A percentile compares a stretch with the other conserved stretches of the same genome.
Conservation (phyloP, 306 rosid species). For the Sicyos baderoa region DNA sequence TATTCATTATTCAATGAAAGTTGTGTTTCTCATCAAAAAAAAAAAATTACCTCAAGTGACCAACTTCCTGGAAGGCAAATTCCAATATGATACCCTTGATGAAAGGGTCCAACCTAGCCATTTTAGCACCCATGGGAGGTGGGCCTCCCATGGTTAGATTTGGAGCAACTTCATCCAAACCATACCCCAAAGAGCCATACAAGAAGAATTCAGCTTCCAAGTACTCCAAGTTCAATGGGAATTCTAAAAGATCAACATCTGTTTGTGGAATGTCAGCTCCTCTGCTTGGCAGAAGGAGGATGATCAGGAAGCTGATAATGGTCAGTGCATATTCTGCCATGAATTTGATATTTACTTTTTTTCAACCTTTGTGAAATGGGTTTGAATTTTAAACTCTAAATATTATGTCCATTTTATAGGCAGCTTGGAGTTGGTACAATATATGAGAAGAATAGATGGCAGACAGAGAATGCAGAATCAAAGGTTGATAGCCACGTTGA, state of each 20-base stretch:
- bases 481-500: background rate
- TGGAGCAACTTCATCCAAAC: slow-evolving; percentile 47
- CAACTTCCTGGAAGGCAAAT: slow-evolving; percentile 62
- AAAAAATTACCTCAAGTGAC: slow-evolving; percentile 46
- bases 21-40: no score
- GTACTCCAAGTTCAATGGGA: slow-evolving; percentile 58
- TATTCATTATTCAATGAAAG: no score
- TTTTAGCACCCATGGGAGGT: slow-evolving; percentile 46
- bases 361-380: no score
- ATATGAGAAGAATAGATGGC: background rate
- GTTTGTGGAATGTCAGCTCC: background rate
- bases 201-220: slow-evolving; percentile 67
- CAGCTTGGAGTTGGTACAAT: background rate
- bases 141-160: slow-evolving; percentile 43
- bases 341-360: slow-evolving; percentile 4
- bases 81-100: slow-evolving; percentile 36
- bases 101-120: slow-evolving; percentile 29
- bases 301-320: slow-evolving; percentile 18
- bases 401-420: background rate
- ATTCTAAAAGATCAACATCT: slow-evolving; percentile 42
- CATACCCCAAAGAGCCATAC: slow-evolving; percentile 44
- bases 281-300: slow-evolving; percentile 21
- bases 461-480: background rate
- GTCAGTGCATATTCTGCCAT: slow-evolving; percentile 14
- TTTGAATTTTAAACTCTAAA: background rate